phyloP scores from a whole-genome alignment of 148 eudicot genomes.

The Mesembryanthemum crystallinum region DNA sequence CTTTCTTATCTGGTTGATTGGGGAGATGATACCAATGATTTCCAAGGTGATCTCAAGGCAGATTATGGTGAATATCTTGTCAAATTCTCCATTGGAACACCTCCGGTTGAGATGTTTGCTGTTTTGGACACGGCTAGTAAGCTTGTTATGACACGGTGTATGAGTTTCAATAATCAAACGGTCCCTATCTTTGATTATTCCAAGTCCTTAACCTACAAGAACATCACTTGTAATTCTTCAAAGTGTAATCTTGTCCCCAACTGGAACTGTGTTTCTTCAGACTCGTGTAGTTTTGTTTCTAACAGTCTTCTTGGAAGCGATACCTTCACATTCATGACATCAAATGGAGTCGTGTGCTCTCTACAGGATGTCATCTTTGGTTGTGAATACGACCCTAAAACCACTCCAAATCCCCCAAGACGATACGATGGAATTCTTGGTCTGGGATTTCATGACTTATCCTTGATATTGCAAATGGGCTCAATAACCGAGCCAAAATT shows the following conservation, averaged over 20 bases:
- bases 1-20: constrained; percentile 9
- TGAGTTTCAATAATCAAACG: background rate
- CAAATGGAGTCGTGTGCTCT: constrained; percentile 5
- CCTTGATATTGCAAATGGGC: constrained; percentile 18
- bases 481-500: constrained; percentile 8
- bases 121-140: constrained; percentile 17
- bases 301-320: constrained; percentile 24
- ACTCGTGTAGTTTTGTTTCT: constrained; percentile 9
- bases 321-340: constrained; percentile 17
- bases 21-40: background rate
- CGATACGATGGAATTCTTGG: constrained; percentile 16
- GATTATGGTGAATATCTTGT: constrained; percentile 25
- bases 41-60: constrained; percentile 5
- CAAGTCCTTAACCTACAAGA: constrained; percentile 13
- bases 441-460: constrained; percentile 20
- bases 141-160: background rate
- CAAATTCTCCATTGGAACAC: constrained; percentile 19
- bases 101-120: constrained; percentile 6
- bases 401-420: too few relatives aligned
- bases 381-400: constrained; percentile 5
- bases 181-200: constrained; percentile 6
- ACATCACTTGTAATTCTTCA: constrained; percentile 15
- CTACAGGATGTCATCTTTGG: constrained; percentile 16
- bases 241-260: constrained; percentile 18
- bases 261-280: constrained; percentile 17